Base-by-base conservation (phyloP, 306 rosid genomes). In the Medicago ruthenica region DNA sequence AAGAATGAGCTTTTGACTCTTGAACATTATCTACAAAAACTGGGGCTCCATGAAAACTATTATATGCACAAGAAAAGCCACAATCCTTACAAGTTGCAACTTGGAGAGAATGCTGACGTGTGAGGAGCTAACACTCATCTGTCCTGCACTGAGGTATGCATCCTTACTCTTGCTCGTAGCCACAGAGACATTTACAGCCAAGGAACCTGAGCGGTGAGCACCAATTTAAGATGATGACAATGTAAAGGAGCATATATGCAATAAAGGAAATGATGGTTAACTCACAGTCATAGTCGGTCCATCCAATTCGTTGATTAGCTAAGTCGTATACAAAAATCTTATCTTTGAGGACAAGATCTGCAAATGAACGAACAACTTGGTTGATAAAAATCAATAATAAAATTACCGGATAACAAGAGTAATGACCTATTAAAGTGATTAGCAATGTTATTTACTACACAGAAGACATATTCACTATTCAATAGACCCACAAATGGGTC, bases 271-370 rank as follows among this genome's bases (percentile, higher is more conserved):
- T 13, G 74, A 62, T 22, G 71, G 67, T 62, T 20, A 82, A 80
- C 97, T 93, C 84, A 94, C 97, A 94, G 60, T 94, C 95, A 41
- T 91, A 94, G 81, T 85, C 82, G 0, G 96, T 84, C 98, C 98
- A 94, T 74, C 98, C 98, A 53, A 94, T 65, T 66, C 87, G 85
- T 85, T 86, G 95, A 60, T 50, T 92, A 78, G 87, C 95, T 20
- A 94, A 82, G 80, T 91, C 98, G 31, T 91, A 94, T 65, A 94
- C 96, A 60, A 94, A n/a, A 55, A 94, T 95, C 91, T 90, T 92
- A 76, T 92, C 98, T 88, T 94, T 94, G 20, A 94, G 79, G 74
- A 94, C 89, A 73, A 94, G 92, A 89, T 94, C 98, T 94, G 96
- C 85, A 82, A 71, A 75, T 58, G 68, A 69, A 79, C 21, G 71